Evolutionary conservation across 208 protist species (phyloP).

Genomic region (Acanthamoeba healyi): DNA sequence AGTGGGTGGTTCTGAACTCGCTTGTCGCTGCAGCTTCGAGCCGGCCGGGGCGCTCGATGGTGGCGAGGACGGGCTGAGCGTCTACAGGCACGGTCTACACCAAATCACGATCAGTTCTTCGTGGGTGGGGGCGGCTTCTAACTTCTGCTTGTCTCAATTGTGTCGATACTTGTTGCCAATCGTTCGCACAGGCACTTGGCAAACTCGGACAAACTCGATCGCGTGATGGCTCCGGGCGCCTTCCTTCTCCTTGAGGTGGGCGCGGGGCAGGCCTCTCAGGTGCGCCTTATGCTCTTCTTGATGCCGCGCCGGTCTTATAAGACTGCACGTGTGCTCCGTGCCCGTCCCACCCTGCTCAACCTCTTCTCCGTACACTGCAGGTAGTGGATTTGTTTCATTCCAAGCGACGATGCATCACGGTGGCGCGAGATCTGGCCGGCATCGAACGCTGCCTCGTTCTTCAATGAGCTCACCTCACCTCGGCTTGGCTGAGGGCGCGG

Average conservation of each 20-base stretch:
- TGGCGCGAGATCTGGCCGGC: constrained; percentile 7
- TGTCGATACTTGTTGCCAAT: background rate
- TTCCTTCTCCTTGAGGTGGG: constrained; percentile 49
- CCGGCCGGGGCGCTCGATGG: constrained; percentile 35
- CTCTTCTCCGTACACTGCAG: background rate
- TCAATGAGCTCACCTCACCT: too few relatives aligned
- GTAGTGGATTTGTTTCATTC: background rate
- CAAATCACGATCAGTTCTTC: background rate
- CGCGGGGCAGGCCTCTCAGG: background rate
- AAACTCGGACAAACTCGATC: background rate
- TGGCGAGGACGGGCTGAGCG: constrained; percentile 31
- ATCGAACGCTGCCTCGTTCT: constrained; percentile 21
- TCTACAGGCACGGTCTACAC: background rate
- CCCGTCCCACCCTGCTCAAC: background rate
- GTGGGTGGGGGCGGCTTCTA: background rate
- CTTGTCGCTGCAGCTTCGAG: constrained; percentile 15
- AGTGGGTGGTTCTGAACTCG: background rate
- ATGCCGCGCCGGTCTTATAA: too few relatives aligned
- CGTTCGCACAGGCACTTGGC: background rate
- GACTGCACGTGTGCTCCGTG: too few relatives aligned
- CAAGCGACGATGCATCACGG: background rate
- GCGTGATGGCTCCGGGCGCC: background rate
- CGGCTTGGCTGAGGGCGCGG: too few relatives aligned
- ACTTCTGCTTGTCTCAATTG: background rate
- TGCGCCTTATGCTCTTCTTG: background rate